Evolutionary conservation across 2,329 filamentous ascomycete species (phyloP), one percentile per base, ranked within the genome.

Genomic region (Lachnellula occidentalis): DNA sequence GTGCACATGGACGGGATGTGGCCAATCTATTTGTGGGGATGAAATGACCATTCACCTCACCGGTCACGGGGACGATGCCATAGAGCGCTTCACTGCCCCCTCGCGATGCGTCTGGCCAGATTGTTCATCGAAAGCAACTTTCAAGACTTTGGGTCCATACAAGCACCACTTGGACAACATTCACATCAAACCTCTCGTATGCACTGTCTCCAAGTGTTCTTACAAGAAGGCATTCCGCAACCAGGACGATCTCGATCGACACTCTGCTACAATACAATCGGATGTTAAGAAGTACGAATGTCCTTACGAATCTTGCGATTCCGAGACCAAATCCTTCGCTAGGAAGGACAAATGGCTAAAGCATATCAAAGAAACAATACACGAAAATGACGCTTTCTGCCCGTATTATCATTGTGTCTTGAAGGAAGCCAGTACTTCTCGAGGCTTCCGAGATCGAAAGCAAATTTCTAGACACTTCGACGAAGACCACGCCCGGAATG

Each of bases 331-430:
- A 17, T 43, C 27, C 6, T 58, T 58, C 34, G 45, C 42, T 15
- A 45, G 52, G 14, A 58, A 53, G 17, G 56, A 58, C 27, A 58
- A 58, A 36, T 58, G 45, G 49, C 14, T 55, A 11, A 50, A 58
- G n/a, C 53, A 58, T 42, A 58, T 58, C 45, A 46, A 46, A 17
- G 55, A 59, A 14, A 50, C 43, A 1, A 27, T 57, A 24, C 55
- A 57, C 27, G 12, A 37, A 8, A 49, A 59, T 27, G 57, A 59
- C 42, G 49, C 51, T 14, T 55, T 55, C 34, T 59, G 57, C 17
- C 55, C 48, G 5, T 55, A 37, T 42, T 9, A 8, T 39, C 55
- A 55, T 31, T 57, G 57, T 41, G 8, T 11, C 17, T 19, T 31
- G 15, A 15, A 15, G 19, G 31, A 24, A 15, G 7, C 34, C 15